Conservation (phyloP, 768 basidiomycete genomes). For the Termitomyces sp. region DNA sequence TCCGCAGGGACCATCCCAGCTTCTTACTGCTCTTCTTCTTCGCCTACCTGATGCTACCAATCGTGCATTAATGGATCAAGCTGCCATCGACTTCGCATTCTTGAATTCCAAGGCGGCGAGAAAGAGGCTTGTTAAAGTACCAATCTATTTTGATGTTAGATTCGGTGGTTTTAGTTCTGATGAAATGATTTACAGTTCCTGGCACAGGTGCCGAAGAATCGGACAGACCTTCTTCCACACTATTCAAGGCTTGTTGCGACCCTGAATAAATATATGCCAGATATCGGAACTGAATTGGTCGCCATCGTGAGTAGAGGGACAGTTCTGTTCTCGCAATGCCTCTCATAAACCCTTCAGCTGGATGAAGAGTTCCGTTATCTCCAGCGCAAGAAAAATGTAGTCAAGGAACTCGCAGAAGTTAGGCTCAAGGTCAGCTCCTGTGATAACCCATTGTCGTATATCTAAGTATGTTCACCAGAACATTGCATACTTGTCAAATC, state of each 20-base stretch:
- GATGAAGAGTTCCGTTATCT: constrained; percentile 97
- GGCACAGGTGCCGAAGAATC: constrained; percentile 78
- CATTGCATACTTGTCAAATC: constrained; percentile 79
- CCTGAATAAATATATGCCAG: constrained; percentile 90
- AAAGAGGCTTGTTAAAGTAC: constrained; percentile 85
- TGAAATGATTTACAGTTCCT: constrained; percentile 55
- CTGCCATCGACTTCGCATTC: constrained; percentile 93
- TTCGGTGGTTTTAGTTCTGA: constrained; percentile 7
- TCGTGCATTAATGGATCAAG: constrained; percentile 84
- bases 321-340: not conserved
- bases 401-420: constrained; percentile 84
- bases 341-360: constrained; percentile 48
- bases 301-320: constrained; percentile 56
- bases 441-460: not conserved
- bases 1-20: constrained; percentile 89
- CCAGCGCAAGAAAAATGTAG: constrained; percentile 90
- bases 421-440: constrained; percentile 66
- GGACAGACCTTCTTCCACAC: constrained; percentile 89
- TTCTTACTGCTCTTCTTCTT: constrained; percentile 86
- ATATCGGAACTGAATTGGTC: constrained; percentile 82
- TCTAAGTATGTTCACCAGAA: constrained; percentile 55
- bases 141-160: not conserved
- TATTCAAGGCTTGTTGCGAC: constrained; percentile 90
- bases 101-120: constrained; percentile 96
- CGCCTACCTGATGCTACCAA: constrained; percentile 95